Evolutionary conservation across 1,139 yeast species (phyloP).

Genomic region (Candida sanyaensis): DNA sequence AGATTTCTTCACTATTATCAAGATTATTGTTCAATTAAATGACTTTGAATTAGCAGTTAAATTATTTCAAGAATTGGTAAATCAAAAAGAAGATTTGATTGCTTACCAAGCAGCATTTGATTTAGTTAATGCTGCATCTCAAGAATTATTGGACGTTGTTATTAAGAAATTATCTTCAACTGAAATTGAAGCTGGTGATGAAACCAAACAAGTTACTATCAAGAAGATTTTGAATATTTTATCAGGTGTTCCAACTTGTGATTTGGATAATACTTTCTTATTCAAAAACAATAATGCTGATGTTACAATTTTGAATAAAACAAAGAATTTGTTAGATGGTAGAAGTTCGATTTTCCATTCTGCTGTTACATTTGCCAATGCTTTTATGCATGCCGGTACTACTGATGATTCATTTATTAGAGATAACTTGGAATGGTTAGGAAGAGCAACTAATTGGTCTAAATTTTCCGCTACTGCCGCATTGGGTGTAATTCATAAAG

Average conservation of each 20-base stretch:
- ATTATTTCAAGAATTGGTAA: conserved; percentile 63
- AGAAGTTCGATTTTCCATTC: conserved; percentile 93
- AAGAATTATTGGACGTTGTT: conserved; percentile 75
- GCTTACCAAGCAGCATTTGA: conserved; percentile 97
- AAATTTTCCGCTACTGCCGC: conserved; percentile 98
- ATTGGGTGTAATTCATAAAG: conserved; percentile 94
- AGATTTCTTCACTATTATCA: conserved; percentile 76
- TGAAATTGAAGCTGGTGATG: conserved; percentile 22
- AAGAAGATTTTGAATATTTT: conserved; percentile 65
- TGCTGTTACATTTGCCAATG: conserved; percentile 93
- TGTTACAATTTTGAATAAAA: conserved; percentile 73
- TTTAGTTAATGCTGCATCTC: conserved; percentile 90
- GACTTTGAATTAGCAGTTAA: conserved; percentile 69
- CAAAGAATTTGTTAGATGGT: conserved; percentile 84
- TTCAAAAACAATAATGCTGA: conserved; percentile 89
- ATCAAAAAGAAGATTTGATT: conserved; percentile 44
- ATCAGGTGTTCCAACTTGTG: conserved; percentile 94
- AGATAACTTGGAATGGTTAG: conserved; percentile 91
- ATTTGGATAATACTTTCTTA: conserved; percentile 85
- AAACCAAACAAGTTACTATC: conserved; percentile 20
- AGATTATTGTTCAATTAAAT: conserved; percentile 86
- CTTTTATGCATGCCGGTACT: conserved; percentile 95
- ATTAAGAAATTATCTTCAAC: conserved; percentile 45
- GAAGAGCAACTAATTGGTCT: conserved; percentile 97
- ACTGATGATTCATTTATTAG: conserved; percentile 93